A percentile compares a stretch with the other conserved stretches of the same genome.
Evolutionary conservation across 2,329 filamentous ascomycete genomes (phyloP).

Genomic region (Colletotrichum filicis): DNA sequence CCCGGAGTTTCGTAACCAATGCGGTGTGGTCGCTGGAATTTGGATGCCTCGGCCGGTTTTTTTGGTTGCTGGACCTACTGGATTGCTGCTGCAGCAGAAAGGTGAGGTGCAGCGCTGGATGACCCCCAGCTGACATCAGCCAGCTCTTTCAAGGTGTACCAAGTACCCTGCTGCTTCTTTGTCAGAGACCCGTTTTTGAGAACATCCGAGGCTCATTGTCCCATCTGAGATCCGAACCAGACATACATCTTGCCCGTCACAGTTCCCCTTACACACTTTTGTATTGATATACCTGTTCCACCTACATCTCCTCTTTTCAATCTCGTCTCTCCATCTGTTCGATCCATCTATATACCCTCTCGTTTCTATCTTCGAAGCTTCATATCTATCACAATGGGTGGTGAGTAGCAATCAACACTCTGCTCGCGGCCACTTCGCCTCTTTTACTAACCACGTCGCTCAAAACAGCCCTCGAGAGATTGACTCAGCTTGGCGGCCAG

Average conservation of each 20-base stretch:
- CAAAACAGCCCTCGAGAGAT: slow-evolving; percentile 63
- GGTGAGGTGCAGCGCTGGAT: background rate
- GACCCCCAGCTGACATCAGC: slow-evolving; percentile 34
- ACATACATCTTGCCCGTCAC: background rate
- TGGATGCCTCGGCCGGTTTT: slow-evolving; percentile 28
- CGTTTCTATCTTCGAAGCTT: slow-evolving; percentile 11
- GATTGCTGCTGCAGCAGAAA: too few relatives aligned
- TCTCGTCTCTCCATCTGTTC: background rate
- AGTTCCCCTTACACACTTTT: background rate
- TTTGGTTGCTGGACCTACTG: background rate
- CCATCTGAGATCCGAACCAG: slow-evolving; percentile 23
- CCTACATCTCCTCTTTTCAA: background rate
- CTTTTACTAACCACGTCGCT: background rate
- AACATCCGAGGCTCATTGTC: slow-evolving; percentile 34
- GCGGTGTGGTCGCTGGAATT: slow-evolving; percentile 24
- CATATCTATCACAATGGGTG: slow-evolving; percentile 47
- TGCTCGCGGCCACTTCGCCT: slow-evolving; percentile 23
- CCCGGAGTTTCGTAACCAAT: slow-evolving; percentile 28
- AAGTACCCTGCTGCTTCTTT: slow-evolving; percentile 1
- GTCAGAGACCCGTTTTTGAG: background rate
- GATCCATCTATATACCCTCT: background rate
- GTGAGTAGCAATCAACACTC: slow-evolving; percentile 41
- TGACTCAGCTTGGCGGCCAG: slow-evolving; percentile 71
- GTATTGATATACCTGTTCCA: slow-evolving; percentile 14
- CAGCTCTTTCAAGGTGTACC: slow-evolving; percentile 3